Evolutionary conservation across 768 basidiomycete species (phyloP).

Genomic region (Leccinellum luteum): DNA sequence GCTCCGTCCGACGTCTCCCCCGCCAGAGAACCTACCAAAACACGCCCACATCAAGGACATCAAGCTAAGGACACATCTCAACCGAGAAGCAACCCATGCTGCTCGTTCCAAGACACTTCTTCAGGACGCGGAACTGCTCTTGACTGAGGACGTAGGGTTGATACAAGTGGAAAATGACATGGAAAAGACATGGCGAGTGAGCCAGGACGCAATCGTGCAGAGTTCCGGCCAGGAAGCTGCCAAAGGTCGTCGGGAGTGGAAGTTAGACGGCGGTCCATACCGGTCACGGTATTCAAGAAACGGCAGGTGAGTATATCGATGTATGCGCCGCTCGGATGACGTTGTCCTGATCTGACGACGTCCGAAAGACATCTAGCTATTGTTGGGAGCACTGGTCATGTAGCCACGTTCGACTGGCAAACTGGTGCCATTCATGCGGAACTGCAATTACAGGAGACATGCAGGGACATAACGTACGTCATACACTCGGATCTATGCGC

Average conservation of each 20-base stretch:
- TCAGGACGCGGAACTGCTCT: conserved; percentile 71
- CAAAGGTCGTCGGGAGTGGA: conserved; percentile 72
- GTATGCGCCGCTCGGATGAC: not conserved
- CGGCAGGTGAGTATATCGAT: conserved; percentile 60
- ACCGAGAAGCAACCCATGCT: conserved; percentile 57
- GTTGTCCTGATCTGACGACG: not conserved
- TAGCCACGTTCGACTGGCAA: conserved; percentile 93
- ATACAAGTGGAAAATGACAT: conserved; percentile 76
- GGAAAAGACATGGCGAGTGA: conserved; percentile 87
- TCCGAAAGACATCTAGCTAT: conserved; percentile 77
- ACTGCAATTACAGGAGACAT: conserved; percentile 85
- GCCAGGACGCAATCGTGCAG: conserved; percentile 72
- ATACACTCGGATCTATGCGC: not conserved
- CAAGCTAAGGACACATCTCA: conserved; percentile 71
- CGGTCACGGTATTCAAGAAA: conserved; percentile 84
- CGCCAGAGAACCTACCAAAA: conserved; percentile 45
- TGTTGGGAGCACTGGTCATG: conserved; percentile 78
- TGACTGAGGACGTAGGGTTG: conserved; percentile 64
- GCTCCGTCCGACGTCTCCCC: conserved; percentile 49
- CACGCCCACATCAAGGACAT: conserved; percentile 68
- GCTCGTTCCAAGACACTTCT: conserved; percentile 59
- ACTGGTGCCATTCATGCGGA: conserved; percentile 83
- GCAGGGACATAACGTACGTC: conserved; percentile 86
- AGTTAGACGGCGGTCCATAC: conserved; percentile 84
- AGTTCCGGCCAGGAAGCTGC: conserved; percentile 73